Conservation (phyloP, 2,329 filamentous ascomycete genomes). For the Alternaria brassicicola region DNA sequence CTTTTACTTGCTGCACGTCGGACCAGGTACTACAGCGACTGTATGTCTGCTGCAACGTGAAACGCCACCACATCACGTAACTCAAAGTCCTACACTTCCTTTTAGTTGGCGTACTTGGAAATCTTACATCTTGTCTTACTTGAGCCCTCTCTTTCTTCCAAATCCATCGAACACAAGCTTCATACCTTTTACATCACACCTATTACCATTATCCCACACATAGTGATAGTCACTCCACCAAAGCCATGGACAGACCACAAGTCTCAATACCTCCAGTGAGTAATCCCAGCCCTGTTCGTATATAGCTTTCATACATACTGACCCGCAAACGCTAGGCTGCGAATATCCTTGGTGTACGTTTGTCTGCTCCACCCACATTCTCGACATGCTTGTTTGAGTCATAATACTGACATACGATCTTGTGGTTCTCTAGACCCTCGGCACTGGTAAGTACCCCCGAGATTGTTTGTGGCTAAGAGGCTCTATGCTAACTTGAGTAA, state of each 20-base stretch:
- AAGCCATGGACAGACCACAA: conserved; percentile 40
- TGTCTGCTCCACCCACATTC: background rate
- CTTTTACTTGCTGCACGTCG: conserved; percentile 3
- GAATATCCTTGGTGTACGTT: conserved; percentile 48
- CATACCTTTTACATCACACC: background rate
- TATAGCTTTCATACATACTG: conserved; percentile 19
- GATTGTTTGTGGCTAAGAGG: background rate
- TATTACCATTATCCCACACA: background rate
- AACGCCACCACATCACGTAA: conserved; percentile 6
- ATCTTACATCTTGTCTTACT: background rate
- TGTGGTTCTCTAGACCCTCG: conserved; percentile 40
- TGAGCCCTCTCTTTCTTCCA: background rate
- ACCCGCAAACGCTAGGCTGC: conserved; percentile 42
- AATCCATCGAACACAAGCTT: background rate
- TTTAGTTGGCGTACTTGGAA: background rate
- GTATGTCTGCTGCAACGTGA: conserved; percentile 6
- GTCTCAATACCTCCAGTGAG: conserved; percentile 44
- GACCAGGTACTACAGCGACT: background rate
- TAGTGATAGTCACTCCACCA: background rate
- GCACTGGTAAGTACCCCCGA: conserved; percentile 41
- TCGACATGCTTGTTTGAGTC: background rate
- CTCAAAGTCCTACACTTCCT: conserved; percentile 5
- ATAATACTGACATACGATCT: conserved; percentile 19
- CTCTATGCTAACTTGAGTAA: conserved; percentile 20
- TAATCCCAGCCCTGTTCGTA: background rate